Conservation (phyloP, 148 eudicot species). For the Persicaria tinctoria region DNA sequence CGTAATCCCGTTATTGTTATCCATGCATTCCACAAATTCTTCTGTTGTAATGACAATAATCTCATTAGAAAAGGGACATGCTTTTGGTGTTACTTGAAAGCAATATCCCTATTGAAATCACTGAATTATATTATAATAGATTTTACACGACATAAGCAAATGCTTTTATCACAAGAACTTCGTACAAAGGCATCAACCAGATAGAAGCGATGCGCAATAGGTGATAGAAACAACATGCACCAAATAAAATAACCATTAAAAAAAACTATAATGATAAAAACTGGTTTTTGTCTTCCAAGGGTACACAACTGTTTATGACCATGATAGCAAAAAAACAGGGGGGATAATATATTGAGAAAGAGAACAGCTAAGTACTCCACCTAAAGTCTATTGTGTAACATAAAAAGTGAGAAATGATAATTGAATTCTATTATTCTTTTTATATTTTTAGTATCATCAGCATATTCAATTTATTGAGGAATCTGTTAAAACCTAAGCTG, state of each 20-base stretch:
- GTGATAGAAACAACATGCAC: background rate
- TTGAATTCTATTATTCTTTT: too few relatives aligned
- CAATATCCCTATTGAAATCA: background rate
- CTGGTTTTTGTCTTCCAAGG: too few relatives aligned
- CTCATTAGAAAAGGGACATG: background rate
- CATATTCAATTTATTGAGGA: too few relatives aligned
- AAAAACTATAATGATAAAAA: background rate
- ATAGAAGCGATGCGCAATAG: background rate
- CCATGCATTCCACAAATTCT: conserved; percentile 92
- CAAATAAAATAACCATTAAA: background rate
- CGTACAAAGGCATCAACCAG: background rate
- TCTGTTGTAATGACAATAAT: conserved; percentile 35
- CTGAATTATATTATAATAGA: background rate
- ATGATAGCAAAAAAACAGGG: too few relatives aligned
- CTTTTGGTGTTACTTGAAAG: background rate
- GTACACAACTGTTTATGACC: too few relatives aligned
- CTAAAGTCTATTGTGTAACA: too few relatives aligned
- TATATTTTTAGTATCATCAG: too few relatives aligned
- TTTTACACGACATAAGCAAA: background rate
- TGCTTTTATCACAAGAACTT: background rate
- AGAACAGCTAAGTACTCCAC: too few relatives aligned
- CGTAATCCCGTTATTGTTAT: conserved; percentile 76
- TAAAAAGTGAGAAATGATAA: too few relatives aligned
- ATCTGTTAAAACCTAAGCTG: too few relatives aligned
- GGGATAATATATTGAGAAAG: too few relatives aligned